Base-by-base conservation (phyloP, 169 alveolate genomes). In the Blepharisma undulans region DNA sequence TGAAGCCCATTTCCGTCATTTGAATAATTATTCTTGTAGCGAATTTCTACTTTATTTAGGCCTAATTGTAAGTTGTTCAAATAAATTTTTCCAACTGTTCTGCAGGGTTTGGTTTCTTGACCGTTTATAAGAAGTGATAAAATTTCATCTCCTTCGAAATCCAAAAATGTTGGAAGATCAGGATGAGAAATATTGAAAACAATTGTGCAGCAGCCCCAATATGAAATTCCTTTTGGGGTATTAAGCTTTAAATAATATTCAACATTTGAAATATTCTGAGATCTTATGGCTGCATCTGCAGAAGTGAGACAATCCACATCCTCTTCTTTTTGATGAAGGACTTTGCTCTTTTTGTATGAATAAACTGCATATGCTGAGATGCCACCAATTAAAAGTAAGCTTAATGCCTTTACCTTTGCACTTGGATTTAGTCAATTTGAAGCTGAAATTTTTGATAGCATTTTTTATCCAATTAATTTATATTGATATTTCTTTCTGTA, bases 1-100 rank as follows among this genome's bases (percentile, higher is more conserved):
- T 86, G 90, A 72, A 86, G 80, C 10, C 84, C 80, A 7, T 10
- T 7, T 16, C 90, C 90, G 29, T 86, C 90, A 30, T 72, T 27
- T 7, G 80, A 72, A 72, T 86, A 86, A 21, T 72, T 30, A 27
- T 59, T 72, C 25, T 19, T 34, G n/a, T 61, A 86, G 12, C 16
- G 14, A 18, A 86, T 27, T 60, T 72, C 71, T 6, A 48, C 82
- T 12, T 6, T 25, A 36, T 66, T 72, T 27, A n/a, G 21, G 6
- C 90, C 90, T 16, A 12, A 59, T 18, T 66, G 8, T 12, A 86
- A 27, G 84, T 72, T 66, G 8, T n/a, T n/a, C n/a, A n/a, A 22
- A 25, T 12, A 86, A 10, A 6, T 27, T 10, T 22, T 66, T n/a
- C 18, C 16, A 10, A 21, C 29, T 25, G 36, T n/a, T 22, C 10